Percentiles rank a stretch among this genome's conserved stretches.
phyloP scores from a whole-genome alignment of 2,329 filamentous ascomycete species.

The Didymella pinodella region DNA sequence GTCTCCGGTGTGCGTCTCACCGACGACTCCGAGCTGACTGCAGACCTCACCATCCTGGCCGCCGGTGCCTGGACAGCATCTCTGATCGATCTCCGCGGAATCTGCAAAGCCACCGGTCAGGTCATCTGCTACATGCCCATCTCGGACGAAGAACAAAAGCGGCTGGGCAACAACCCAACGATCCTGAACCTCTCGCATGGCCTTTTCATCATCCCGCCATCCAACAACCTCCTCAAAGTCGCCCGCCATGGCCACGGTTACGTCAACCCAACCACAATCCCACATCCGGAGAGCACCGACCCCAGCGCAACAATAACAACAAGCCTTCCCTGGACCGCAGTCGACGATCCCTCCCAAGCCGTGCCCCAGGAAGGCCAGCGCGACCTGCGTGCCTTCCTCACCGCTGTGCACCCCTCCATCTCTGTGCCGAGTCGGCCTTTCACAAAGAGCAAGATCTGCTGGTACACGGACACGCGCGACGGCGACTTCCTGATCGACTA shows the following conservation, averaged over 20 bases:
- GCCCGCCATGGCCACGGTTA: conserved; percentile 62
- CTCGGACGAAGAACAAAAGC: conserved; percentile 72
- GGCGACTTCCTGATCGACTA: conserved; percentile 64
- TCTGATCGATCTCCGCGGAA: conserved; percentile 78
- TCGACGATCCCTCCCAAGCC: conserved; percentile 58
- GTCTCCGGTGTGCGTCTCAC: conserved; percentile 68
- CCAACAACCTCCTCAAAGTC: conserved; percentile 55
- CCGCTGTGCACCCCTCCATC: conserved; percentile 40
- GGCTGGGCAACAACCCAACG: conserved; percentile 72
- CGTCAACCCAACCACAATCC: conserved; percentile 56
- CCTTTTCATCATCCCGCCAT: conserved; percentile 77
- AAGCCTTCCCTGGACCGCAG: conserved; percentile 58
- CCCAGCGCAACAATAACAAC: conserved; percentile 51
- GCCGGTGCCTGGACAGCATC: conserved; percentile 86
- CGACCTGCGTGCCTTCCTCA: conserved; percentile 44
- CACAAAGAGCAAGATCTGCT: conserved; percentile 60
- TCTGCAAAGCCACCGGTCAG: conserved; percentile 83
- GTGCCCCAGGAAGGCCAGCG: conserved; percentile 46
- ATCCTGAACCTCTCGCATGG: conserved; percentile 75
- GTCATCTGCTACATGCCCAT: conserved; percentile 79
- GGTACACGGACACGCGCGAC: conserved; percentile 65
- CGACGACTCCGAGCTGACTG: conserved; percentile 61
- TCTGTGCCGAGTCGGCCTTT: conserved; percentile 52
- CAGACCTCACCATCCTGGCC: conserved; percentile 80
- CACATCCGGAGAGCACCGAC: conserved; percentile 55